These are phyloP conservation scores for Fraxinus greggii DNA, from an alignment of 305 asterid genomes.

Conservation along the genomic window DNA sequence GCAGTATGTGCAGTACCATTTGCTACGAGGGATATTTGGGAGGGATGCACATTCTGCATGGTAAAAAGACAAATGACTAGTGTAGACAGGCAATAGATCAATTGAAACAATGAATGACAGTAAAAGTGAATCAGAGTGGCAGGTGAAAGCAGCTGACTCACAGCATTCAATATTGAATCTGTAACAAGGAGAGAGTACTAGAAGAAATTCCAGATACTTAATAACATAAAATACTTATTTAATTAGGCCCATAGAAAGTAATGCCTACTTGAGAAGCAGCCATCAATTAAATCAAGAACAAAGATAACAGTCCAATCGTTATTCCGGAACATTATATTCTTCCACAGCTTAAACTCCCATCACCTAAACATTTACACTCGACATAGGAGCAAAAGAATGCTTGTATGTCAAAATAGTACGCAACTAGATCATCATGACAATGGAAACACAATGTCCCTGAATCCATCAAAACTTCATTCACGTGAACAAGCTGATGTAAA, in stretches of 20 bases:
- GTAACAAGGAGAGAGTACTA: neutral
- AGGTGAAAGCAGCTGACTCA: neutral
- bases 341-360: neutral
- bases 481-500: neutral
- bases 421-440: neutral
- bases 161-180: slow-evolving; percentile 11
- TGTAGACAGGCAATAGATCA: neutral
- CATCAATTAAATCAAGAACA: neutral
- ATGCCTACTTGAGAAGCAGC: neutral
- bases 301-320: neutral
- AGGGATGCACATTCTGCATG: slow-evolving; percentile 88
- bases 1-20: slow-evolving; percentile 97
- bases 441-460: neutral
- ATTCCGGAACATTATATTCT: neutral
- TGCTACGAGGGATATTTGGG: slow-evolving; percentile 71
- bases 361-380: neutral
- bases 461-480: neutral
- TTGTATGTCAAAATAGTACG: neutral
- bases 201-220: neutral
- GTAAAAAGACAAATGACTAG: slow-evolving; percentile 9
- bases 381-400: neutral
- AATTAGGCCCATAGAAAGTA: neutral
- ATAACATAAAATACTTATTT: neutral
- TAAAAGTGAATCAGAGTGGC: neutral
- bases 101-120: neutral